Percentiles rank a stretch among this genome's conserved stretches.
Evolutionary conservation across 495 filamentous ascomycete species (phyloP).

Genomic region (Xylaria sp.): DNA sequence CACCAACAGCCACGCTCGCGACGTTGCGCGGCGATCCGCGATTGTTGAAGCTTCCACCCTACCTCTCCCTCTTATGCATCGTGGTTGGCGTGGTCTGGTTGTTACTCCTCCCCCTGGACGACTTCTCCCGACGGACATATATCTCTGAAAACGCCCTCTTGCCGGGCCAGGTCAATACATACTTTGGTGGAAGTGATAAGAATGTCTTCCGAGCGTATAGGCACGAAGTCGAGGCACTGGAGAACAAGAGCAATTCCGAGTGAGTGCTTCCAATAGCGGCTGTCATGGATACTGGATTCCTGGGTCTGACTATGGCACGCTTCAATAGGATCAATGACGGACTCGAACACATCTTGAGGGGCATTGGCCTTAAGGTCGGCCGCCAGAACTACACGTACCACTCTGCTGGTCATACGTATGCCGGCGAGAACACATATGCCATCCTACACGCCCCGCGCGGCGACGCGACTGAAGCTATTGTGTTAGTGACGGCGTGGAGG

Average conservation of each 20-base stretch:
- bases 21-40: constrained; percentile 69
- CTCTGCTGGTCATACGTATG: constrained; percentile 75
- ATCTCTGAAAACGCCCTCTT: constrained; percentile 97
- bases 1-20: constrained; percentile 51
- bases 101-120: constrained; percentile 87
- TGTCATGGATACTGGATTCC: background rate
- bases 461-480: constrained; percentile 98
- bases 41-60: constrained; percentile 76
- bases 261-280: constrained; percentile 33
- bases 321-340: constrained; percentile 66
- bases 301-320: constrained; percentile 5
- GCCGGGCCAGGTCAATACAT: constrained; percentile 95
- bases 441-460: constrained; percentile 94
- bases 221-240: constrained; percentile 75
- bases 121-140: constrained; percentile 92
- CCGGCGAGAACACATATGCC: constrained; percentile 92
- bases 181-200: constrained; percentile 95
- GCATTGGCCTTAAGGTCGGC: constrained; percentile 81
- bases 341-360: constrained; percentile 75
- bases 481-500: constrained; percentile 86
- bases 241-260: constrained; percentile 58
- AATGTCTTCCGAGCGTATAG: constrained; percentile 93
- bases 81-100: constrained; percentile 91
- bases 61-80: constrained; percentile 86
- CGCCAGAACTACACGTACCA: constrained; percentile 78